phyloP scores from a whole-genome alignment of 345 rosid species.

The Zanthoxylum bungeanum region DNA sequence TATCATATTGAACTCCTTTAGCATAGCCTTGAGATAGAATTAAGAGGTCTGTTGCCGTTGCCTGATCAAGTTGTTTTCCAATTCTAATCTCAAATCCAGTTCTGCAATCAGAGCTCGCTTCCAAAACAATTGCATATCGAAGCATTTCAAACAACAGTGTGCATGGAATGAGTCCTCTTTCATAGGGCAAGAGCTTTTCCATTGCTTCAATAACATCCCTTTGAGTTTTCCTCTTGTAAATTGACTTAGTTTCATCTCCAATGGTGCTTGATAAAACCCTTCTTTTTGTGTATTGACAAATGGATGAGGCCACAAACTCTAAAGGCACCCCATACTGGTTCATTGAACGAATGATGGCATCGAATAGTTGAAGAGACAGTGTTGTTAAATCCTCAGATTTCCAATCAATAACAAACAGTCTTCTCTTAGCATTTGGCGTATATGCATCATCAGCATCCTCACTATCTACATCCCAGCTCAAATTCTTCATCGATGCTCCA shows the following conservation, averaged over 20 bases:
- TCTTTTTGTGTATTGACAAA: conserved; percentile 48
- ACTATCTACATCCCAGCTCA: conserved; percentile 10
- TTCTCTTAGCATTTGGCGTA: conserved; percentile 66
- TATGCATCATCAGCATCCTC: conserved; percentile 28
- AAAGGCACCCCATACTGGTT: conserved; percentile 34
- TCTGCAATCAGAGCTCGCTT: conserved; percentile 50
- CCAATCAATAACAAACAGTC: conserved; percentile 56
- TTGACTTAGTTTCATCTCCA: conserved; percentile 23
- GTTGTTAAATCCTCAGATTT: conserved; percentile 53
- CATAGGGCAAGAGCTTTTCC: conserved; percentile 59
- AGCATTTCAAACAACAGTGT: conserved; percentile 57
- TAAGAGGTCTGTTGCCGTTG: conserved; percentile 52
- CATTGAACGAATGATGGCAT: conserved; percentile 35
- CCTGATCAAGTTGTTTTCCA: conserved; percentile 69
- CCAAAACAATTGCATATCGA: conserved; percentile 40
- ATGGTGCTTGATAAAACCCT: conserved; percentile 37
- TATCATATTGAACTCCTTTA: conserved; percentile 49
- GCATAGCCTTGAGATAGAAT: conserved; percentile 50
- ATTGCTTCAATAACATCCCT: conserved; percentile 59
- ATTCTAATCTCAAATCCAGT: conserved; percentile 69
- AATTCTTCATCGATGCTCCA: conserved; percentile 46
- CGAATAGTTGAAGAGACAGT: conserved; percentile 54
- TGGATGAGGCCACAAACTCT: conserved; percentile 46
- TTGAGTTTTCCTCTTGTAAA: conserved; percentile 36
- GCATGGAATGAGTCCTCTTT: conserved; percentile 53